Percentiles rank a stretch among this genome's conserved stretches.
phyloP scores from a whole-genome alignment of 768 basidiomycete genomes.

The Paxillus ammoniavirescens region DNA sequence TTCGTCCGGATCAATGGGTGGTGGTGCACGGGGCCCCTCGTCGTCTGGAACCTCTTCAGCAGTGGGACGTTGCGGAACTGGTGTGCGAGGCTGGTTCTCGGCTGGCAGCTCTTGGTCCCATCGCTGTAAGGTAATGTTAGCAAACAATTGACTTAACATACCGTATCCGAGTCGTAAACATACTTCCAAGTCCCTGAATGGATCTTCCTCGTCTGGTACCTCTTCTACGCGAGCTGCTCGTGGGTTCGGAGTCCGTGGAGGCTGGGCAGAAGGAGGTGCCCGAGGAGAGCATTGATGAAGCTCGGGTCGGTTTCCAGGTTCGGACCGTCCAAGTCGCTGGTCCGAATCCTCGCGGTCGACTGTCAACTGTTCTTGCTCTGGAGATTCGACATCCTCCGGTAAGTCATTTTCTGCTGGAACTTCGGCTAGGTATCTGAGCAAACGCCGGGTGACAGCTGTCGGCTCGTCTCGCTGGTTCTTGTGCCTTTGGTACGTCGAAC shows the following conservation, averaged over 20 bases:
- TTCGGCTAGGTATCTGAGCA: background rate
- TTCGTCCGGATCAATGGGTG: background rate
- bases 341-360: too few relatives aligned
- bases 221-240: background rate
- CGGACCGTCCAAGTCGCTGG: too few relatives aligned
- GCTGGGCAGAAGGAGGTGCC: background rate
- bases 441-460: background rate
- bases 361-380: background rate
- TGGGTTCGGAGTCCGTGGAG: background rate
- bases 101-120: too few relatives aligned
- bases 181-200: background rate
- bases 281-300: background rate
- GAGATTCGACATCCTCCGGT: background rate
- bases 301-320: too few relatives aligned
- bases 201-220: background rate
- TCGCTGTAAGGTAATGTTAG: too few relatives aligned
- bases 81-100: too few relatives aligned
- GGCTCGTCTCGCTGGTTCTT: background rate
- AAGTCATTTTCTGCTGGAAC: background rate
- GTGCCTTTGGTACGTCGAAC: background rate
- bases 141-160: too few relatives aligned
- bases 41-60: background rate
- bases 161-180: background rate
- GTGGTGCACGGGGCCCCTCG: background rate
- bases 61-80: background rate